These are phyloP conservation scores for Xylaria sp. DNA, from an alignment of 2,329 filamentous ascomycete species.

Conservation along the genomic window DNA sequence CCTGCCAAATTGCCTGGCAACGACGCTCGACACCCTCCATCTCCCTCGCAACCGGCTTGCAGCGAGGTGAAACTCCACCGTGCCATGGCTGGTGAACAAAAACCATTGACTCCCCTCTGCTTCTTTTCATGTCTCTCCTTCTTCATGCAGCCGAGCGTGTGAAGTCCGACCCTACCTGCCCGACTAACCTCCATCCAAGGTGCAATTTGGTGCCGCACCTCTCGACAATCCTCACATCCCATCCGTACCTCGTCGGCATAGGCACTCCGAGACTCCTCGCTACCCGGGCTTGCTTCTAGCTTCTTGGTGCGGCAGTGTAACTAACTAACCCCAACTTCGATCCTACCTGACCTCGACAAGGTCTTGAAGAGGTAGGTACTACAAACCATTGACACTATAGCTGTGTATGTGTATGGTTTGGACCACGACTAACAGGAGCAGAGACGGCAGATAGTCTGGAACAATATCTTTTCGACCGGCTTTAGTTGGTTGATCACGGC, in stretches of 20 bases:
- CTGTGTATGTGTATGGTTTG: background rate
- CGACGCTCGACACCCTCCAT: constrained; percentile 36
- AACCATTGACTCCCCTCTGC: constrained; percentile 46
- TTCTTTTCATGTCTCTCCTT: constrained; percentile 37
- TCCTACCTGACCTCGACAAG: constrained; percentile 10
- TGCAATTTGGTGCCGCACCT: constrained; percentile 42
- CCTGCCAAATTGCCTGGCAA: constrained; percentile 45
- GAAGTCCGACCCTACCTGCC: constrained; percentile 37
- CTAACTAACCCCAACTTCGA: constrained; percentile 13
- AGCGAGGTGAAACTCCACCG: constrained; percentile 44
- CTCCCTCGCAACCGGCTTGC: constrained; percentile 46
- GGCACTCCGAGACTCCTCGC: constrained; percentile 41
- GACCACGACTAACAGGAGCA: constrained; percentile 24
- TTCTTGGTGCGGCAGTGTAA: constrained; percentile 26
- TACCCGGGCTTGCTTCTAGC: constrained; percentile 21
- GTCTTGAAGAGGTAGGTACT: background rate
- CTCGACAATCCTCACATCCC: constrained; percentile 39
- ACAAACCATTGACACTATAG: background rate
- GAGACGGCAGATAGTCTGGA: constrained; percentile 21
- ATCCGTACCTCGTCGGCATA: constrained; percentile 27
- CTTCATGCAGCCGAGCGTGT: constrained; percentile 41
- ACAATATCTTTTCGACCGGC: constrained; percentile 23
- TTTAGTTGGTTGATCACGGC: constrained; percentile 26
- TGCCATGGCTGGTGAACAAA: constrained; percentile 42
- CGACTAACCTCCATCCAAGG: constrained; percentile 32